Conservation (phyloP, 208 protist genomes). For the Trypanosoma theileri region DNA sequence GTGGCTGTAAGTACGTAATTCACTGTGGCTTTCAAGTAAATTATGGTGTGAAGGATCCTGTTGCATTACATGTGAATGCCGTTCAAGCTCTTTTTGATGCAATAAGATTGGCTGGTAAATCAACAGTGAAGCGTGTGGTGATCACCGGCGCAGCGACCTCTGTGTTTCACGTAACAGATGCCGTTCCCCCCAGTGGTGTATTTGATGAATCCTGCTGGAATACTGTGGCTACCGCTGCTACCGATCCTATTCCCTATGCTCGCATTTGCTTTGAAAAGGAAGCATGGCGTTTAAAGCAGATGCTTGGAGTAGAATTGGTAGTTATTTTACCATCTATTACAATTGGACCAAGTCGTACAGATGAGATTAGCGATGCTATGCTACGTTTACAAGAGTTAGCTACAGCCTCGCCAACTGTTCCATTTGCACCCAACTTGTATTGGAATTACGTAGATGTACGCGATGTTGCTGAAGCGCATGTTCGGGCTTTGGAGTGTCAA, state of each 20-base stretch:
- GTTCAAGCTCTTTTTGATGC: conserved; percentile 87
- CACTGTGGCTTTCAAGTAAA: conserved; percentile 78
- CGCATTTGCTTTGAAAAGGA: conserved; percentile 87
- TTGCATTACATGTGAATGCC: conserved; percentile 64
- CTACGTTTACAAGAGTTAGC: conserved; percentile 67
- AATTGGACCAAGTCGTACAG: conserved; percentile 81
- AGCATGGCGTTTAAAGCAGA: conserved; percentile 84
- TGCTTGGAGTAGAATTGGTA: conserved; percentile 88
- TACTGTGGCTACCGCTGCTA: conserved; percentile 50
- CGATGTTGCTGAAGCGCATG: conserved; percentile 85
- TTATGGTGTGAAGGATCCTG: conserved; percentile 40
- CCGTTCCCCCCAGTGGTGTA: conserved; percentile 48
- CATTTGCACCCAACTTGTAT: conserved; percentile 80
- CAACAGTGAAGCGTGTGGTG: conserved; percentile 85
- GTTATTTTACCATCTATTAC: conserved; percentile 84
- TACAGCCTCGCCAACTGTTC: conserved; percentile 64
- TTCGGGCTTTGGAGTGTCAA: conserved; percentile 71
- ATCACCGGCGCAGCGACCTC: conserved; percentile 80
- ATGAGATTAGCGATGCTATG: conserved; percentile 84
- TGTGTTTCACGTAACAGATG: conserved; percentile 75
- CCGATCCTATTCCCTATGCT: conserved; percentile 76
- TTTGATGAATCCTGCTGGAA: conserved; percentile 90
- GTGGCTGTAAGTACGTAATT: conserved; percentile 85
- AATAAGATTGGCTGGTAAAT: conserved; percentile 72
- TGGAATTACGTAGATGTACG: conserved; percentile 92